Conservation (phyloP, 805 yeast genomes). For the Saccharomycopsis capsularis region DNA sequence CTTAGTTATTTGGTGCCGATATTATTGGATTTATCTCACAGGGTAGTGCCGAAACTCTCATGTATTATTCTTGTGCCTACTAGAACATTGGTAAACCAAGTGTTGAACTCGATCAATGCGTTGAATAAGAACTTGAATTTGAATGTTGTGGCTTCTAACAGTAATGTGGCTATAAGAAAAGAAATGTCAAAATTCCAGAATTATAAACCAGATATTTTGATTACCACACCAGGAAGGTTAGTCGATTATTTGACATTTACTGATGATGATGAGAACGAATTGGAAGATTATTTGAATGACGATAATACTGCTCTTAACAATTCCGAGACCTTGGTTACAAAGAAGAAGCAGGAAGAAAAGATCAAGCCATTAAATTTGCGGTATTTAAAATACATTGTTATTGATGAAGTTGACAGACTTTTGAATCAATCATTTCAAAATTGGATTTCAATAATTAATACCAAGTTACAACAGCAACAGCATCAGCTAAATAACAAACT, state of each 20-base stretch:
- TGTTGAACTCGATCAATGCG: constrained; percentile 51
- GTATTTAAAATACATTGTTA: constrained; percentile 53
- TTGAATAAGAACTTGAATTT: constrained; percentile 64
- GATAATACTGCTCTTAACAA: constrained; percentile 32
- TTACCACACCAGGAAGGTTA: constrained; percentile 78
- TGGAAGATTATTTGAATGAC: not conserved
- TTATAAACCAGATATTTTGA: constrained; percentile 57
- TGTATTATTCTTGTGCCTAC: constrained; percentile 87
- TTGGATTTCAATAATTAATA: constrained; percentile 65
- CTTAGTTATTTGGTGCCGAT: constrained; percentile 83
- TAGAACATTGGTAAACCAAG: constrained; percentile 78
- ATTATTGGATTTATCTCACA: constrained; percentile 53
- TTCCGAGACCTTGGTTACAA: constrained; percentile 13
- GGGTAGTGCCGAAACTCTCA: constrained; percentile 66
- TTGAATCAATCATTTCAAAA: constrained; percentile 88
- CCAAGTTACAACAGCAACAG: constrained; percentile 29
- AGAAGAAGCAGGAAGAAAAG: too few species aligned
- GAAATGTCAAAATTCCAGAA: constrained; percentile 48
- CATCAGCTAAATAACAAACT: constrained; percentile 29
- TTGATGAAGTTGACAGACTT: constrained; percentile 78
- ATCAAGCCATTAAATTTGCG: constrained; percentile 36
- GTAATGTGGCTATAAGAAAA: constrained; percentile 45
- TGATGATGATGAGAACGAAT: constrained; percentile 22
- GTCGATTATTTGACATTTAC: constrained; percentile 58
- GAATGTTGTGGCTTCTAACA: constrained; percentile 50